Evolutionary conservation across 2,329 filamentous ascomycete species (phyloP), one percentile per base, ranked within the genome.

Genomic region (Cladosporium cucumerinum): DNA sequence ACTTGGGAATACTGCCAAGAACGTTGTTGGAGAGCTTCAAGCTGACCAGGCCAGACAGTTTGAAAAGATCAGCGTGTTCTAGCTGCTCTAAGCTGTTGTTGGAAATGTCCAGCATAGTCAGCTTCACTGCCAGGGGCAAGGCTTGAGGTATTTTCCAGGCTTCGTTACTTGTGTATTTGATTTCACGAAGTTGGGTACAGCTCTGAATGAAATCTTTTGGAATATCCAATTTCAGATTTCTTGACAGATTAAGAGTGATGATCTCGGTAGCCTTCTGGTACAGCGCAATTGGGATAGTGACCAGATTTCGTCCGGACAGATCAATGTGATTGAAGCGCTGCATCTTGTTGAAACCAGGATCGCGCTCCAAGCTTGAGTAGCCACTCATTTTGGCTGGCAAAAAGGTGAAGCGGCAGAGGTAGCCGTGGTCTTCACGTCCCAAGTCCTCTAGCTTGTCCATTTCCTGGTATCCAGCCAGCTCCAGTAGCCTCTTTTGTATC

Each of bases 141-240:
- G 93, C 97, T 7, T 88, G 85, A 4, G 95, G 95, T 26, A 99
- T 81, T 72, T 89, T 89, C 76, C 91, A 88, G 2, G 93, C 92
- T 76, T 99, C 95, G 72, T 98, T 98, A 74, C 93, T 94, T 71
- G 91, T 93, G 78, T 90, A 99, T 74, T 96, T 97, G 82, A 99
- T 95, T 76, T 99, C 95, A 59, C 94, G 88, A 23, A 99, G 82
- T 73, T 94, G 93, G 70, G 89, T 88, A 79, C 95, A 99, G 30
- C 92, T 91, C 75, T 96, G 92, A 63, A 99, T 93, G 75, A 99
- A 99, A 77, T 99, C 95, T 73, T 93, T 92, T 0, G 95, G 95
- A 16, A 99, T 88, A 72, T 97, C 92, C 30, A 99, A 83, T 0
- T 93, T 95, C 52, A 98, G 81, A 71, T 99, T 99, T 43, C 92